Base-by-base conservation (phyloP, 495 filamentous ascomycete genomes). In the Astrothelium macrocarpum region DNA sequence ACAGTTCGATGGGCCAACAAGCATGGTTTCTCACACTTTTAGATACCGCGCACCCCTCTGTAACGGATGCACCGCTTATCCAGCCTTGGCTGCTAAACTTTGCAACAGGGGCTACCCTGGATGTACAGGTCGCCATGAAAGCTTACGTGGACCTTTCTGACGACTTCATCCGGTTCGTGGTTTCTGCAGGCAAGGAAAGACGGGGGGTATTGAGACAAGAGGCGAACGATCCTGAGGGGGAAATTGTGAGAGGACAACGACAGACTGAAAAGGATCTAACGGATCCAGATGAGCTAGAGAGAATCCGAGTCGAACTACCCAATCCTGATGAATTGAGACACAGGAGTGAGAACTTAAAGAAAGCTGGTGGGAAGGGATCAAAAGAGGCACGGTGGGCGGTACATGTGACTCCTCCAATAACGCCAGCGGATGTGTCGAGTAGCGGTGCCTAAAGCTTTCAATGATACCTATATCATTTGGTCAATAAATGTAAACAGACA, bases 31-130 rank as follows among this genome's bases (percentile, higher is more conserved):
- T 81, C 65, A 84, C 81, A 0, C 61, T 68, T 25, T 59, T 79
- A 1, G 80, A 80, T 25, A 82, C 79, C 0, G 75, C 80, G 2
- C 81, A 84, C 65, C 78, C 80, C 2, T 78, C 76, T 0, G 76
- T 81, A 39, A 82, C 81, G 0, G 81, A 84, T 67, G 81, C 81
- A 29, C 80, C 80, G 32, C 73, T 84, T 18, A 71, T 83, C 9
- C 75, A 80, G 63, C 80, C 80, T 12, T 69, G 75, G 42, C 68
- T 82, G 29, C 69, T 82, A 2, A 74, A 75, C 42, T 78, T 77
- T 67, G 80, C 77, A 5, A 82, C 80, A 1, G 77, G 80, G 1
- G 75, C 80, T 7, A 74, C 72, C 18, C 68, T 71, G 43, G 64
- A 68, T n/a, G 66, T 65, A 1, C 39, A 42, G 14, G 64, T 67